Evolutionary conservation across 495 filamentous ascomycete species (phyloP), one percentile per base, ranked within the genome.

Genomic region (Zalerion maritima): DNA sequence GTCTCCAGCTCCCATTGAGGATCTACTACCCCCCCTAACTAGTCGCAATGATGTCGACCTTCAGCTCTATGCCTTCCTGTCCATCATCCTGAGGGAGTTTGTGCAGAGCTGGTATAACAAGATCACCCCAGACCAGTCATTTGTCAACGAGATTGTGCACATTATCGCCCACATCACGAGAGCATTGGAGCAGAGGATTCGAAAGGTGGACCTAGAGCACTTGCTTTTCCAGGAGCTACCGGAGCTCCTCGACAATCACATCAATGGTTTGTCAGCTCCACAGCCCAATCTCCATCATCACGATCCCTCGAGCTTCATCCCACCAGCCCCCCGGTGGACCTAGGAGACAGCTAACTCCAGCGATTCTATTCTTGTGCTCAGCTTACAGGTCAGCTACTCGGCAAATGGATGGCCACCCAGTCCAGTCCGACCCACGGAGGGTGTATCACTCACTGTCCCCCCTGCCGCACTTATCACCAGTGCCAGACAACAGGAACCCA

Each of bases 41-140:
- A 86, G 81, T 54, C 83, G 79, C 33, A 89, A 94, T 47, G 81
- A 85, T 34, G 71, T 94, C 34, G 89, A 97, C 45, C 55, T 83
- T 35, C 79, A 97, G 49, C 67, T 97, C 17, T 97, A 94, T 46
- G 89, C 82, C 8, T 63, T 96, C 15, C 67, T 97, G 31, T 78
- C 89, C 19, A 75, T 94, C 32, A 71, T 96, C 36, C 66, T 92
- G 28, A 71, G 77, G 42, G 87, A 94, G 37, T 84, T 81, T 49
- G 78, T 96, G 13, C 73, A 83, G 34, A 78, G 73, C 31, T 97
- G 89, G 89, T 97, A 97, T 55, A 64, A 62, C 26, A 82, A 78
- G 44, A 83, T 97, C 47, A 96, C 87, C 2, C 69, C 84, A 3
- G 91, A 97, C 49, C 77, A 84, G 34, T 62, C 67, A 1, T 81